phyloP scores from a whole-genome alignment of 306 rosid species.

The Acacia melanoxylon region DNA sequence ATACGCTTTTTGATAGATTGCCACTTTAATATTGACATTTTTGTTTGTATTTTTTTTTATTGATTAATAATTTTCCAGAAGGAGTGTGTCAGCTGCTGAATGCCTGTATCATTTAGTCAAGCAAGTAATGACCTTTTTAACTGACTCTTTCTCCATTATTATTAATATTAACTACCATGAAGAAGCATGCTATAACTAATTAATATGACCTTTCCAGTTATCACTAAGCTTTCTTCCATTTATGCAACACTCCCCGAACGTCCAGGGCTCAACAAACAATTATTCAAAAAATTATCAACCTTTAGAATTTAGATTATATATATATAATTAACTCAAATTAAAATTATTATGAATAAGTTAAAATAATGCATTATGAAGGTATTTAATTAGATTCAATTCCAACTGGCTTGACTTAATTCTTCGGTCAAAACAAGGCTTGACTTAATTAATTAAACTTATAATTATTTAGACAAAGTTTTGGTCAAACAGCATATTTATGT shows the following conservation, averaged over 20 bases:
- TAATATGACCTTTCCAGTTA: background rate
- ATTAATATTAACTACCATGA: background rate
- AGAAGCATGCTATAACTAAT: background rate
- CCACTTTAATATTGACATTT: constrained; percentile 10
- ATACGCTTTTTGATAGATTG: constrained; percentile 2
- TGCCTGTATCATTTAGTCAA: background rate
- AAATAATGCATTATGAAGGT: background rate
- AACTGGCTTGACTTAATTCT: background rate
- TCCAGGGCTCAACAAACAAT: background rate
- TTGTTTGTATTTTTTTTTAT: background rate
- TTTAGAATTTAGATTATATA: too few species aligned
- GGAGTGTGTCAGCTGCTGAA: constrained; percentile 14
- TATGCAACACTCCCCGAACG: background rate
- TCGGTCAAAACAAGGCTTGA: background rate
- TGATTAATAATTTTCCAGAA: background rate
- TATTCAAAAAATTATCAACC: too few species aligned
- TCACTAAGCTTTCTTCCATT: background rate
- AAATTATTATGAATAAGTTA: too few species aligned
- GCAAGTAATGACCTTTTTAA: constrained; percentile 21
- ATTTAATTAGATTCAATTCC: background rate
- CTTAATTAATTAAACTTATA: background rate
- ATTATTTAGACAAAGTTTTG: background rate
- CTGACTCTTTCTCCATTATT: background rate
- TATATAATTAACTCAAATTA: too few species aligned
- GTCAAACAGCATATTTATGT: background rate